Conservation (phyloP, 345 rosid genomes). For the sweet orange (Citrus sinensis) region DNA sequence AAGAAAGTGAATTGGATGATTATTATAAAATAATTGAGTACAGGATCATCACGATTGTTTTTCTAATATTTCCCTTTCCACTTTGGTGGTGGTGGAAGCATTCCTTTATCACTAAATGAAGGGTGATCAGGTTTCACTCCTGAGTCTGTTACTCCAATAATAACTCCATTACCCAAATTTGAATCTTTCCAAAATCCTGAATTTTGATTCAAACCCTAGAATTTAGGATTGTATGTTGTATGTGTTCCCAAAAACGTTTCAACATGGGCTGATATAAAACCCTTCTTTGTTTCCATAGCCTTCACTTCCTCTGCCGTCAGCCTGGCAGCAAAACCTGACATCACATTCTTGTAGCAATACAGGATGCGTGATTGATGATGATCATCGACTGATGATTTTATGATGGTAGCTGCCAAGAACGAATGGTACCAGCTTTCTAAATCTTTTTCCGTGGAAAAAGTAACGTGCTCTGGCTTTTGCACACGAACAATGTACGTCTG, state of each 20-base stretch:
- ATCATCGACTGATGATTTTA: constrained; percentile 3
- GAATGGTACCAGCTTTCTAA: constrained; percentile 32
- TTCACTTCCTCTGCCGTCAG: constrained; percentile 43
- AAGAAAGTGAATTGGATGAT: no score
- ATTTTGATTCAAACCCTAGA: constrained; percentile 41
- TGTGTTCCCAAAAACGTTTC: constrained; percentile 30
- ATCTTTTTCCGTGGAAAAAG: not conserved
- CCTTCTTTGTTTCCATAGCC: constrained; percentile 35
- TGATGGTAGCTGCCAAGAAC: constrained; percentile 23
- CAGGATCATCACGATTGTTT: no score
- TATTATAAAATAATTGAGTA: no score
- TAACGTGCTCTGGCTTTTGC: constrained; percentile 16
- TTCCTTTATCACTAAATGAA: no score
- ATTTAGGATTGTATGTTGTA: constrained; percentile 45
- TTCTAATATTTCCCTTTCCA: no score
- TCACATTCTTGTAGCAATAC: constrained; percentile 32
- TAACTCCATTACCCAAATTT: constrained; percentile 43
- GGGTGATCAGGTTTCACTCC: constrained; percentile 38
- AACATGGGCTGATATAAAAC: constrained; percentile 33
- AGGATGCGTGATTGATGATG: constrained; percentile 24
- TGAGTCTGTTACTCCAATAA: constrained; percentile 47
- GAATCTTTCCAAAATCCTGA: constrained; percentile 37
- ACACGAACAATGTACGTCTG: constrained; percentile 35
- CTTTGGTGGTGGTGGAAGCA: no score
- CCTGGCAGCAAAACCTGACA: constrained; percentile 49